Conservation (phyloP, 116 monocot genomes). For the Phalaenopsis hybrid region DNA sequence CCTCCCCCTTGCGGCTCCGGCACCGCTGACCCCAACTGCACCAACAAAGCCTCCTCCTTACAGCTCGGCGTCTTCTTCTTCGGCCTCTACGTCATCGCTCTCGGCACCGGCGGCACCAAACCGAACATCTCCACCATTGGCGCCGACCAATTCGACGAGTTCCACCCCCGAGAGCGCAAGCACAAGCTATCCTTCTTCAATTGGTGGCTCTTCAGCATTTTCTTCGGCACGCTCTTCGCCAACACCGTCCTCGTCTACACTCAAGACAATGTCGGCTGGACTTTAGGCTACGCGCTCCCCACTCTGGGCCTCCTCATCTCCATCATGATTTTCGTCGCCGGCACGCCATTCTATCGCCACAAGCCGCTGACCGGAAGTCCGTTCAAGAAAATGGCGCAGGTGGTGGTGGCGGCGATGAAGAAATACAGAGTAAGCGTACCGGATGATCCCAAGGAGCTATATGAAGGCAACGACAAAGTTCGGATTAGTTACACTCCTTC, state of each 20-base stretch:
- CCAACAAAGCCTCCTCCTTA: conserved; percentile 15
- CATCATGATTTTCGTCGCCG: conserved; percentile 22
- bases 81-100: conserved; percentile 33
- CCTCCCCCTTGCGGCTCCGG: conserved; percentile 23
- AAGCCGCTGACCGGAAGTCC: conserved; percentile 28
- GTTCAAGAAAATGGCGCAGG: conserved; percentile 32
- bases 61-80: conserved; percentile 33
- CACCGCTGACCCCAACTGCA: conserved; percentile 19
- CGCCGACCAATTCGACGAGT: conserved; percentile 44
- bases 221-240: conserved; percentile 35
- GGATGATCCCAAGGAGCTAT: conserved; percentile 25
- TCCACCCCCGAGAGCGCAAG: conserved; percentile 24
- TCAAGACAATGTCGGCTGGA: conserved; percentile 47
- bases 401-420: conserved; percentile 23
- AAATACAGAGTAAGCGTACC: conserved; percentile 23
- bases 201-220: conserved; percentile 55
- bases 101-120: conserved; percentile 40
- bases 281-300: conserved; percentile 27
- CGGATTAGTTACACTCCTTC: conserved; percentile 15
- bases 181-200: conserved; percentile 57
- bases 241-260: conserved; percentile 30
- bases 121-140: conserved; percentile 55
- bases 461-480: conserved; percentile 10
- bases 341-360: conserved; percentile 35
- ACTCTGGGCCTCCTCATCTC: conserved; percentile 28